Percentiles rank a stretch among this genome's conserved stretches.
Evolutionary conservation across 331 rosid species (phyloP).

Genomic region (Rhamnella rubrinervis): DNA sequence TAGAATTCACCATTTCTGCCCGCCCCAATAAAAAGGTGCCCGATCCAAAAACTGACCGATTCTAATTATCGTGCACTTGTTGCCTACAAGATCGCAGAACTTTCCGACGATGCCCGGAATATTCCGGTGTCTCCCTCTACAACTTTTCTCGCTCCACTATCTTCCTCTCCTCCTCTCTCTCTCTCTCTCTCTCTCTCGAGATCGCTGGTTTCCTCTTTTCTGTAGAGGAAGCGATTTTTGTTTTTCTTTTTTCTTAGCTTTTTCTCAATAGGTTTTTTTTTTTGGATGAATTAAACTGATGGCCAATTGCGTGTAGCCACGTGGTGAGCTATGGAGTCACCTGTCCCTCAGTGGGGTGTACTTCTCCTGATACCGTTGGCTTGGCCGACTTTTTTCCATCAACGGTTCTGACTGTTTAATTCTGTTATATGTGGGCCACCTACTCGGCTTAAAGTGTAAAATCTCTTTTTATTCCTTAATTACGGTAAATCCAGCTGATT

Average conservation of each 20-base stretch:
- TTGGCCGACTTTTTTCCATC: slow-evolving; percentile 29
- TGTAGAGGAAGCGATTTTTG: slow-evolving; percentile 40
- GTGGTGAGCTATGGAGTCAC: slow-evolving; percentile 5
- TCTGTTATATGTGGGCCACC: slow-evolving; percentile 15
- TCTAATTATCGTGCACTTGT: slow-evolving; percentile 25
- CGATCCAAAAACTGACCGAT: slow-evolving; percentile 26
- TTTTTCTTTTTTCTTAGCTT: not conserved
- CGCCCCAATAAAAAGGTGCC: slow-evolving; percentile 17
- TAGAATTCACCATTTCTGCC: slow-evolving; percentile 70
- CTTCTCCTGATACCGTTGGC: slow-evolving; percentile 15
- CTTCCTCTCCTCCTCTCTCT: slow-evolving; percentile 14
- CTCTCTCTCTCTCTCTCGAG: slow-evolving; percentile 26
- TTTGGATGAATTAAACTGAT: slow-evolving; percentile 20
- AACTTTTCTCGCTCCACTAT: slow-evolving; percentile 2
- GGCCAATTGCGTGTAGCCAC: slow-evolving; percentile 33
- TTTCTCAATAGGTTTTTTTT: not conserved
- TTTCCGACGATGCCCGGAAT: slow-evolving; percentile 30
- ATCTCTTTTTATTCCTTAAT: not conserved
- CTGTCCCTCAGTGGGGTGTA: not conserved
- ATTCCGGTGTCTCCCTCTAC: slow-evolving; percentile 33
- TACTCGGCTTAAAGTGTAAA: not conserved
- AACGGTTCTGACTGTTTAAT: slow-evolving; percentile 27
- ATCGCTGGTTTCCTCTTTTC: slow-evolving; percentile 48
- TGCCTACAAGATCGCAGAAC: slow-evolving; percentile 22
- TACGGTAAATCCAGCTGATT: not conserved